phyloP scores from a whole-genome alignment of 2,329 filamentous ascomycete species.

The Metarhizium robertsii region DNA sequence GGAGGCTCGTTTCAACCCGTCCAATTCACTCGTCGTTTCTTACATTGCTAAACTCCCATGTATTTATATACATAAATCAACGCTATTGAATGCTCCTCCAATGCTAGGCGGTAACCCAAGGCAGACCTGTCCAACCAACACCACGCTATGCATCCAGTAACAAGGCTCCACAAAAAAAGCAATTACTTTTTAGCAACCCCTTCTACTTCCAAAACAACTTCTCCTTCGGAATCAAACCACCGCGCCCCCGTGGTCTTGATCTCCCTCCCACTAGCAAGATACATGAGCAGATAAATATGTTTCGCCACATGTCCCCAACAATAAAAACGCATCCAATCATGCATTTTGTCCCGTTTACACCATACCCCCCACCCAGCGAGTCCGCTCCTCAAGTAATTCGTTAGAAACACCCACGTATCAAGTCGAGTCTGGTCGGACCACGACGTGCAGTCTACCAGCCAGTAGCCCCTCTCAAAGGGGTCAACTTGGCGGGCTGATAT shows the following conservation, averaged over 20 bases:
- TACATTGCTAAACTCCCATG: background rate
- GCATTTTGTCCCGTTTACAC: constrained; percentile 34
- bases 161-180: background rate
- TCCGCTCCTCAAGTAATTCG: constrained; percentile 48
- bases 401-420: constrained; percentile 53
- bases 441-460: constrained; percentile 50
- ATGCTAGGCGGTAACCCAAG: background rate
- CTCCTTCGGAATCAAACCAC: constrained; percentile 59
- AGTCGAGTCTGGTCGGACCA: constrained; percentile 43
- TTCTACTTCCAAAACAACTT: constrained; percentile 35
- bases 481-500: constrained; percentile 21
- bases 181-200: constrained; percentile 10
- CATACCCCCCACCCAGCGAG: constrained; percentile 60
- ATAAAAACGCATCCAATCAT: constrained; percentile 52
- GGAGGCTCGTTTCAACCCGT: background rate
- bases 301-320: constrained; percentile 68
- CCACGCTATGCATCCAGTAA: background rate
- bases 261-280: constrained; percentile 57
- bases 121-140: background rate
- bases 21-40: background rate
- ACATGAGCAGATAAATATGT: constrained; percentile 68
- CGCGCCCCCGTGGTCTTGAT: constrained; percentile 46
- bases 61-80: background rate
- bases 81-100: background rate
- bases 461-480: constrained; percentile 66